Evolutionary conservation across 2,329 filamentous ascomycete genomes (phyloP), one percentile per base, ranked within the genome.

Genomic region (Tolypocladium sp.): DNA sequence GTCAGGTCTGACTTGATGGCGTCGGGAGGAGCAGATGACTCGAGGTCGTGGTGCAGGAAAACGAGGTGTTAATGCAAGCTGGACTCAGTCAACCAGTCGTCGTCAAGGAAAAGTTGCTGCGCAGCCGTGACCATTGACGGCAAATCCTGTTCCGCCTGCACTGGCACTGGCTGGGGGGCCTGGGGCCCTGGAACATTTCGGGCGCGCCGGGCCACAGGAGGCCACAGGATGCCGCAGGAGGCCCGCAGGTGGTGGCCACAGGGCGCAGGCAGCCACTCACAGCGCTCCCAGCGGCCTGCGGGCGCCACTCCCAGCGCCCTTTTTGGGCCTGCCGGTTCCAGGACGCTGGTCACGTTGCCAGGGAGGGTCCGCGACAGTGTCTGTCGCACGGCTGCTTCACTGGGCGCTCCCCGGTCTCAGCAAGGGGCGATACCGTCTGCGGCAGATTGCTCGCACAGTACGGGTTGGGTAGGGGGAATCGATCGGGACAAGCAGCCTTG

Each of bases 1-100:
- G 77, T 79, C 71, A 53, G 46, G 51, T 71, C 63, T 62, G 59
- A 27, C 56, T 9, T 9, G 12, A 49, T 7, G 15, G 46, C 25
- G 46, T 49, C 46, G 33, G 49, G 17, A 52, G 30, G 27, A n/a
- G 49, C 30, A 30, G 49, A 9, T 52, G 49, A 52, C 49, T 10
- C 49, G 49, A 52, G 49, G 56, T 56, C 62, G 54, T 58, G 58
- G 54, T 33, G 22, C n/a, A 41, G 22, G 55, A 40, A 20, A 33
- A 15, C 6, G 55, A 57, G 55, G 41, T 57, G 55, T 57, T 49
- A 46, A 57, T 46, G 55, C 55, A 7, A 49, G 55, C 41, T n/a
- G 54, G 54, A 42, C 22, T 9, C 22, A 2, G 25, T 25, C 44
- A 49, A 22, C 44, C 44, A 46, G n/a, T 27, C n/a, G 42, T 52